Conservation (phyloP, 192 early-diverging fungal species). For the Dissophora globulifera region DNA sequence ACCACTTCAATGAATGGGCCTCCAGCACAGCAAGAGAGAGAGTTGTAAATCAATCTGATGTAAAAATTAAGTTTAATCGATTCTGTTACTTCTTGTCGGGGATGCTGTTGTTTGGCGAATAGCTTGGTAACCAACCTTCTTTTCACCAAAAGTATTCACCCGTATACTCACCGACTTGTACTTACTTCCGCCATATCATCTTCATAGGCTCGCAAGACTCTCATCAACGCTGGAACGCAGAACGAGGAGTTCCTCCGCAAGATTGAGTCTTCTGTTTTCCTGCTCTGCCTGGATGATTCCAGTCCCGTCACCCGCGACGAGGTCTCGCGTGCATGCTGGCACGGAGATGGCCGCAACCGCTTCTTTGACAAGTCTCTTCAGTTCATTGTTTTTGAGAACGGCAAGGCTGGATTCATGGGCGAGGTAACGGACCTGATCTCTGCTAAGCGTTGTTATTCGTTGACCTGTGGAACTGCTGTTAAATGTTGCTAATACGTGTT, state of each 20-base stretch:
- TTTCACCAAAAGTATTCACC: neutral
- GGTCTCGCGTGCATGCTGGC: slow-evolving; percentile 89
- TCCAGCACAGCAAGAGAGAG: no score
- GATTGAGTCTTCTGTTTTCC: slow-evolving; percentile 89
- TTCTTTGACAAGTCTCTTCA: slow-evolving; percentile 98
- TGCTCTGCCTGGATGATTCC: slow-evolving; percentile 91
- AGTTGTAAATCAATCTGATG: neutral
- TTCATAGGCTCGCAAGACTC: slow-evolving; percentile 71
- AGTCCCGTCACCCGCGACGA: slow-evolving; percentile 91
- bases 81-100: neutral
- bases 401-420: slow-evolving; percentile 93
- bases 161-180: neutral
- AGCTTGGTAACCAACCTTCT: neutral
- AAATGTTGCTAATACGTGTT: no score
- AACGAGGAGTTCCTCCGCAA: slow-evolving; percentile 80
- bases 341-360: slow-evolving; percentile 95
- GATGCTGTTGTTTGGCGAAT: neutral
- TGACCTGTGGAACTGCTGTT: no score
- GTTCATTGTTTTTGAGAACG: slow-evolving; percentile 98
- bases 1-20: no score
- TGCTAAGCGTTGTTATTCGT: neutral
- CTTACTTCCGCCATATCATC: neutral
- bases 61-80: neutral
- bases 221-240: slow-evolving; percentile 70
- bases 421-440: slow-evolving; percentile 73